Evolutionary conservation across 1,139 yeast genomes (phyloP).

Genomic region (Diutina scorzettiae): DNA sequence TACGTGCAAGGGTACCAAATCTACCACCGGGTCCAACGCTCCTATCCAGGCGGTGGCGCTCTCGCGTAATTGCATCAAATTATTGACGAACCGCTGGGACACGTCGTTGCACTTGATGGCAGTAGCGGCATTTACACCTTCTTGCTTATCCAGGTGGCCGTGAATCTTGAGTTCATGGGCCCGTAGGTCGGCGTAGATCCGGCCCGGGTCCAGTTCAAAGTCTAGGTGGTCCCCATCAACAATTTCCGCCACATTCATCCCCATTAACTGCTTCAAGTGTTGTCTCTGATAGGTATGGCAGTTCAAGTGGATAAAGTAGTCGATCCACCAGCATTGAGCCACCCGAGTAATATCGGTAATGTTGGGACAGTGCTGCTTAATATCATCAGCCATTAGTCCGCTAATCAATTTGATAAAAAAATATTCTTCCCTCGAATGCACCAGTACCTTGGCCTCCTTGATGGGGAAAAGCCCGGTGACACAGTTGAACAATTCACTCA

Average conservation of each 20-base stretch:
- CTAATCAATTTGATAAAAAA: constrained; percentile 53
- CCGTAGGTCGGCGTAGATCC: constrained; percentile 39
- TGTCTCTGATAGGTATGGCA: constrained; percentile 49
- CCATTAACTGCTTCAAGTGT: constrained; percentile 37
- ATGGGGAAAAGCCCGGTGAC: constrained; percentile 39
- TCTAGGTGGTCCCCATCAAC: constrained; percentile 46
- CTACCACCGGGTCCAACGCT: constrained; percentile 26
- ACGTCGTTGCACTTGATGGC: constrained; percentile 77
- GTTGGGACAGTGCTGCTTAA: constrained; percentile 16
- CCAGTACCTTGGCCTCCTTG: constrained; percentile 17
- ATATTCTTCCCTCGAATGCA: constrained; percentile 59
- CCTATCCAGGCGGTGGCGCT: constrained; percentile 45
- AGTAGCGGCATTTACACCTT: constrained; percentile 37
- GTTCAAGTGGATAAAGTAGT: constrained; percentile 43
- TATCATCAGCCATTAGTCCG: constrained; percentile 37
- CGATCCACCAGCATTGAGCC: constrained; percentile 32
- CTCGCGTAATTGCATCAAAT: constrained; percentile 68
- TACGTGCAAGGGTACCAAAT: constrained; percentile 50
- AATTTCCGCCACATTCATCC: constrained; percentile 24
- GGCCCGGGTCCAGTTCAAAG: constrained; percentile 73
- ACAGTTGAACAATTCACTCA: not conserved
- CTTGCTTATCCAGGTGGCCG: constrained; percentile 21
- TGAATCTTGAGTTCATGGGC: constrained; percentile 37
- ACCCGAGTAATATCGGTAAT: constrained; percentile 26
- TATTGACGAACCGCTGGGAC: constrained; percentile 53